These are phyloP conservation scores for Plectosphaerella plurivora DNA, from an alignment of 2,329 filamentous ascomycete species.

Conservation along the genomic window DNA sequence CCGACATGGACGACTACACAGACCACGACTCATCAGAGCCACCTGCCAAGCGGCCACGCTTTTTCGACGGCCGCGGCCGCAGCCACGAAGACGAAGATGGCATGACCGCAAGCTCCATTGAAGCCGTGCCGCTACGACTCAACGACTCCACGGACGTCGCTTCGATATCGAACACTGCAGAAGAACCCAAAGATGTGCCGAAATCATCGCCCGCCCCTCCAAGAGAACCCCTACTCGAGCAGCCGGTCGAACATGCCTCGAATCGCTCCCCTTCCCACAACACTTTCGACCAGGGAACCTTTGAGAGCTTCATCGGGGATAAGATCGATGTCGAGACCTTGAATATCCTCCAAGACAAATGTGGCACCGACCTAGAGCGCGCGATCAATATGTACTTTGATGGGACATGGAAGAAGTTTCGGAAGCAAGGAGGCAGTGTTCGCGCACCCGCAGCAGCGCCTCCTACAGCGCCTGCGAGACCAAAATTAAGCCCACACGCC, in stretches of 20 bases:
- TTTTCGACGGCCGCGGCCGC: conserved; percentile 29
- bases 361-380: conserved; percentile 53
- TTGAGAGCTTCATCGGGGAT: conserved; percentile 57
- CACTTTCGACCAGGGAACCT: conserved; percentile 51
- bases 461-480: neutral
- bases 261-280: conserved; percentile 10
- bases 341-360: conserved; percentile 45
- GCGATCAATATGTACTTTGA: conserved; percentile 69
- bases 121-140: no score
- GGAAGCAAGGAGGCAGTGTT: conserved; percentile 19
- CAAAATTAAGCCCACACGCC: neutral
- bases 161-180: conserved; percentile 18
- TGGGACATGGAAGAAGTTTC: conserved; percentile 56
- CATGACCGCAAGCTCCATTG: no score
- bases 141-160: conserved; percentile 18
- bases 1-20: conserved; percentile 30
- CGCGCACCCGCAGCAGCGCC: neutral
- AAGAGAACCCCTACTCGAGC: conserved; percentile 14
- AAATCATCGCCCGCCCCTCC: conserved; percentile 12
- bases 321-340: conserved; percentile 46
- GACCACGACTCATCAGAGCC: conserved; percentile 30
- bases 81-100: conserved; percentile 22
- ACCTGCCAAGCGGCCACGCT: conserved; percentile 41
- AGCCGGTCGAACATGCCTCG: conserved; percentile 14
- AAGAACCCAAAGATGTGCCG: conserved; percentile 31